Conservation (phyloP, 2,329 filamentous ascomycete genomes). For the Westerdykella ornata region DNA sequence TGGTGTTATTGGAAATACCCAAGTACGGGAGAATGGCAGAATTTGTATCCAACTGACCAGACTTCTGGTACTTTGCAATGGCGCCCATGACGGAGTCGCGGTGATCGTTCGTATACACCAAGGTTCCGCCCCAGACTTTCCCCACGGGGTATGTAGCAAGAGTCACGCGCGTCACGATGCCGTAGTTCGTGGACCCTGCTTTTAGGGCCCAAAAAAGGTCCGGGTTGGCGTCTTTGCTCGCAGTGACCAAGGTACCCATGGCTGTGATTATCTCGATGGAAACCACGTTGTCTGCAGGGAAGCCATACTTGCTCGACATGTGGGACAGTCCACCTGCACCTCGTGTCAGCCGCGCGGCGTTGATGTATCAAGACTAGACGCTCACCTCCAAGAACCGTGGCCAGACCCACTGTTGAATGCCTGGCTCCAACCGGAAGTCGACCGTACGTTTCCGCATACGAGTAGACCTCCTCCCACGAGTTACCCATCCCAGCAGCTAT, state of each 20-base stretch:
- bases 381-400: conserved; percentile 7
- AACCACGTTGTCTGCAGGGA: conserved; percentile 41
- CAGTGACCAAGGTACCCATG: conserved; percentile 37
- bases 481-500: conserved; percentile 16
- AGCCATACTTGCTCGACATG: conserved; percentile 38
- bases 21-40: conserved; percentile 3
- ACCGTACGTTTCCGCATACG: conserved; percentile 26
- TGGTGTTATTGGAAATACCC: conserved; percentile 2
- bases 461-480: conserved; percentile 17
- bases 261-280: conserved; percentile 41
- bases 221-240: conserved; percentile 29
- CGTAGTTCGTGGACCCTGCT: conserved; percentile 39
- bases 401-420: conserved; percentile 39
- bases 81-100: conserved; percentile 4
- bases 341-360: conserved; percentile 20
- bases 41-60: conserved; percentile 2
- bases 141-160: conserved; percentile 1
- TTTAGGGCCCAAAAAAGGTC: conserved; percentile 38
- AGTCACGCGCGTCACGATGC: conserved; percentile 1
- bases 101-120: not conserved
- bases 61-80: conserved; percentile 1
- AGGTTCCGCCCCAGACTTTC: conserved; percentile 1
- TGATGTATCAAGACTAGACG: not conserved
- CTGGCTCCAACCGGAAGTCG: conserved; percentile 37
- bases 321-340: conserved; percentile 36